Evolutionary conservation across 2,329 filamentous ascomycete species (phyloP).

Genomic region (Gliomastix tumulicola): DNA sequence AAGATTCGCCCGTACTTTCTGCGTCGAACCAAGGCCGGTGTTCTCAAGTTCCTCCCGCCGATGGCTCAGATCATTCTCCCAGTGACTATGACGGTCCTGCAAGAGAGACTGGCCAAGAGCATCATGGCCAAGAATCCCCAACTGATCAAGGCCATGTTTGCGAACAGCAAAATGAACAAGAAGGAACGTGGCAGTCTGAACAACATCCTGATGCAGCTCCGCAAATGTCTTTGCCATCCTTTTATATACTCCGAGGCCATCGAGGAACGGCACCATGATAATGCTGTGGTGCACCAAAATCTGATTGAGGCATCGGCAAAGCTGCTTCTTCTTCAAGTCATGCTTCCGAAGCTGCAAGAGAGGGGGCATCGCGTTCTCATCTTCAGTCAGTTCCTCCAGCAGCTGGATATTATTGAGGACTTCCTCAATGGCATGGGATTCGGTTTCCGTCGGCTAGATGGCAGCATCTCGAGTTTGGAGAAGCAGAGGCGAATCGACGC

Average conservation of each 20-base stretch:
- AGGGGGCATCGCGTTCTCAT: constrained; percentile 86
- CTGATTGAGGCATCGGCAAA: constrained; percentile 90
- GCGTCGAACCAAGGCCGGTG: constrained; percentile 78
- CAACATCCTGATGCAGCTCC: constrained; percentile 92
- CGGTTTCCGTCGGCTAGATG: constrained; percentile 75
- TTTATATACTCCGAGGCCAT: constrained; percentile 90
- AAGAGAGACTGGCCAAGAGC: constrained; percentile 90
- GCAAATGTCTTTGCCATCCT: constrained; percentile 92
- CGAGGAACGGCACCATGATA: constrained; percentile 67
- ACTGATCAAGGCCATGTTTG: constrained; percentile 81
- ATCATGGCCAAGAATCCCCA: constrained; percentile 88
- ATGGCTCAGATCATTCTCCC: constrained; percentile 95
- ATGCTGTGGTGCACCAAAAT: constrained; percentile 63
- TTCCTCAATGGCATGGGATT: constrained; percentile 74
- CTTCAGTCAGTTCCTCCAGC: constrained; percentile 90
- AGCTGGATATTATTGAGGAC: constrained; percentile 87
- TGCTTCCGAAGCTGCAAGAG: constrained; percentile 81
- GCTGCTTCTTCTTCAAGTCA: constrained; percentile 72
- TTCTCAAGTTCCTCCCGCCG: constrained; percentile 84
- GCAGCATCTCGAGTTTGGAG: constrained; percentile 70
- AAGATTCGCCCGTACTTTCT: constrained; percentile 70
- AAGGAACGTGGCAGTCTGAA: constrained; percentile 74
- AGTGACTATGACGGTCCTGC: constrained; percentile 88
- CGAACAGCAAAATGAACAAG: constrained; percentile 56
- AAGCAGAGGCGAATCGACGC: constrained; percentile 94